These are phyloP conservation scores for Collybiopsis confluens DNA, from an alignment of 768 basidiomycete species.

Conservation along the genomic window DNA sequence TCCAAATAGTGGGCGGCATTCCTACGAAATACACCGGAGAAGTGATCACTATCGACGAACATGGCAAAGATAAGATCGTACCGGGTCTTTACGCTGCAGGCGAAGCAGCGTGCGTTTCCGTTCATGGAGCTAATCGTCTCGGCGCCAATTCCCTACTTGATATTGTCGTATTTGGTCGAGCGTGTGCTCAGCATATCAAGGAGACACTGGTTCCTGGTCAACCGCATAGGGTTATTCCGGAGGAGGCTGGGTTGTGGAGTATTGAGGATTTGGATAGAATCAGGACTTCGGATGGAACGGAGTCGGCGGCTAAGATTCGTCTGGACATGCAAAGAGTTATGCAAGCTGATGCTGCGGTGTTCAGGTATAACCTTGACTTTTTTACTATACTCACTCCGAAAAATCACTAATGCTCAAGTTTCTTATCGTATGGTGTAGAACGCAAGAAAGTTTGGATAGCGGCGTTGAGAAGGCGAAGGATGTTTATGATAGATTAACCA, in stretches of 20 bases:
- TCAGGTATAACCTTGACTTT: constrained; percentile 52
- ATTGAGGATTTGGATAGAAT: constrained; percentile 88
- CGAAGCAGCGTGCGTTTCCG: constrained; percentile 99
- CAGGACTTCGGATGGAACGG: constrained; percentile 74
- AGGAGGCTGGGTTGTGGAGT: constrained; percentile 78
- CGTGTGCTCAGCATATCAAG: constrained; percentile 94
- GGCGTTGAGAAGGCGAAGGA: constrained; percentile 83
- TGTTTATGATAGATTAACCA: constrained; percentile 84
- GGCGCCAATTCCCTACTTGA: constrained; percentile 99
- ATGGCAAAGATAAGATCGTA: constrained; percentile 90
- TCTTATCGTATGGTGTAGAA: constrained; percentile 37
- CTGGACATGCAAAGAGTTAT: constrained; percentile 98
- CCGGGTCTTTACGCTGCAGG: constrained; percentile 98
- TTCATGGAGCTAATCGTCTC: constrained; percentile 98
- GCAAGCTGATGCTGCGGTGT: constrained; percentile 97
- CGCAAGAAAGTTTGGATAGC: constrained; percentile 83
- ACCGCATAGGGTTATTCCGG: constrained; percentile 83
- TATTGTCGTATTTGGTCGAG: constrained; percentile 98
- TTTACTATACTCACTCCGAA: no score
- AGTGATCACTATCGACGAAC: constrained; percentile 80
- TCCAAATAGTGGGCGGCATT: constrained; percentile 97
- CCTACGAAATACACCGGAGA: constrained; percentile 98
- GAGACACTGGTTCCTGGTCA: constrained; percentile 87
- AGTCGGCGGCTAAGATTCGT: constrained; percentile 85
- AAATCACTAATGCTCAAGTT: neutral